phyloP scores from a whole-genome alignment of 2,329 filamentous ascomycete genomes.

The Madurella fahalii region DNA sequence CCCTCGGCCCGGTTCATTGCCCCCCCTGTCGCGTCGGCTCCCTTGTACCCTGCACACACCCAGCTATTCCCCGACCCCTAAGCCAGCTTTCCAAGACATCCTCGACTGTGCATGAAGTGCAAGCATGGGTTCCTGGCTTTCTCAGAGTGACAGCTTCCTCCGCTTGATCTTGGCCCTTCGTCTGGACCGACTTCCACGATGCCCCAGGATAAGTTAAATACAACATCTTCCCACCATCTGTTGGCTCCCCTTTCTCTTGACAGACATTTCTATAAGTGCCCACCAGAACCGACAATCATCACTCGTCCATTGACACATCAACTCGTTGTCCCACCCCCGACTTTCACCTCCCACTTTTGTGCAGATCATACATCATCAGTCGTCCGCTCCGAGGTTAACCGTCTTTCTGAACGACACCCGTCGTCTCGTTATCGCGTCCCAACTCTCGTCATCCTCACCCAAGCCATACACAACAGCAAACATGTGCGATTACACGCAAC shows the following conservation, averaged over 20 bases:
- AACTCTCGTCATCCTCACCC: not conserved
- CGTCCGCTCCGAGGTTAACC: not conserved
- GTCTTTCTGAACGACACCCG: too few relatives aligned
- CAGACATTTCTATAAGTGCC: conserved; percentile 5
- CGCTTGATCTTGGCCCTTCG: conserved; percentile 3
- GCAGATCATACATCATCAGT: not conserved
- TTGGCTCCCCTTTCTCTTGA: conserved; percentile 1
- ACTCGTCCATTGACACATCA: conserved; percentile 1
- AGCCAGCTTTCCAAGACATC: not conserved
- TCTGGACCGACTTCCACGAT: conserved; percentile 13
- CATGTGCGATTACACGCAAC: conserved; percentile 51
- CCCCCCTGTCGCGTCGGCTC: conserved; percentile 4
- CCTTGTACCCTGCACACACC: conserved; percentile 6
- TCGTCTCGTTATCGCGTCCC: too few relatives aligned
- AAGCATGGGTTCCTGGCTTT: conserved; percentile 22
- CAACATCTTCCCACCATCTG: conserved; percentile 21
- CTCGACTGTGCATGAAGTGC: conserved; percentile 19
- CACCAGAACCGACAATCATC: not conserved
- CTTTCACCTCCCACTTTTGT: not conserved
- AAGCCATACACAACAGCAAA: conserved; percentile 16
- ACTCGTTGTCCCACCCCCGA: not conserved
- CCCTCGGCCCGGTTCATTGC: conserved; percentile 18
- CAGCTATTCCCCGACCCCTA: conserved; percentile 19
- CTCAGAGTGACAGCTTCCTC: conserved; percentile 15
- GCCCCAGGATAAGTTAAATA: conserved; percentile 24